Conservation (phyloP, 176 grass and related monocot genomes). For the Otatea glauca region DNA sequence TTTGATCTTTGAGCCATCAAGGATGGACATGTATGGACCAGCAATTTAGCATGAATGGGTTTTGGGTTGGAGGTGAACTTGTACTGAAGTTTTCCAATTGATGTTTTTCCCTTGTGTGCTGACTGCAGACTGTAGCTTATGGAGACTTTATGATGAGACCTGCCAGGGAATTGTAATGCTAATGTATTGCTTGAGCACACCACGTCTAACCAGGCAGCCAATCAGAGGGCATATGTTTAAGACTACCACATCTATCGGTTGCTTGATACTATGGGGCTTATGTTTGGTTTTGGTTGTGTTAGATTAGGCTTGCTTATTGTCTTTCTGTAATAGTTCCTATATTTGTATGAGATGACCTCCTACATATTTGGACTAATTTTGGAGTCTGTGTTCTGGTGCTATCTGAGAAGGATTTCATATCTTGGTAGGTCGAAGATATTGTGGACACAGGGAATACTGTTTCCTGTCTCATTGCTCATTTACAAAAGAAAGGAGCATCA, state of each 20-base stretch:
- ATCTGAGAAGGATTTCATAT: conserved; percentile 5
- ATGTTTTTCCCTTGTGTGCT: neutral
- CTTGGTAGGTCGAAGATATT: conserved; percentile 87
- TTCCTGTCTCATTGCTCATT: conserved; percentile 71
- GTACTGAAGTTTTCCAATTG: neutral
- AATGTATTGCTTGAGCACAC: neutral
- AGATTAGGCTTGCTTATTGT: neutral
- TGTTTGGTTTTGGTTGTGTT: neutral
- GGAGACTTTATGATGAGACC: neutral
- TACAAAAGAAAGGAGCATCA: conserved; percentile 74
- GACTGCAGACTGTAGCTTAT: neutral
- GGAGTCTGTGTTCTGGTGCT: conserved; percentile 8
- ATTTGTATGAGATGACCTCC: neutral
- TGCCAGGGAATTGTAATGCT: neutral
- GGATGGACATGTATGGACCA: neutral
- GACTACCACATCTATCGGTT: neutral
- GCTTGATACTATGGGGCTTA: neutral
- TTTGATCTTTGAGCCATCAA: neutral
- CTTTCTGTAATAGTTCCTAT: neutral
- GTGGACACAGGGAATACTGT: conserved; percentile 93
- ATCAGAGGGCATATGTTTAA: neutral
- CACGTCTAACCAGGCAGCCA: neutral
- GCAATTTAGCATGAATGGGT: neutral
- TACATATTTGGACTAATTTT: too few species aligned
- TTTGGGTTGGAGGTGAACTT: neutral